Evolutionary conservation across 805 yeast species (phyloP), one percentile per base, ranked within the genome.

Genomic region (Millerozyma acaciae): DNA sequence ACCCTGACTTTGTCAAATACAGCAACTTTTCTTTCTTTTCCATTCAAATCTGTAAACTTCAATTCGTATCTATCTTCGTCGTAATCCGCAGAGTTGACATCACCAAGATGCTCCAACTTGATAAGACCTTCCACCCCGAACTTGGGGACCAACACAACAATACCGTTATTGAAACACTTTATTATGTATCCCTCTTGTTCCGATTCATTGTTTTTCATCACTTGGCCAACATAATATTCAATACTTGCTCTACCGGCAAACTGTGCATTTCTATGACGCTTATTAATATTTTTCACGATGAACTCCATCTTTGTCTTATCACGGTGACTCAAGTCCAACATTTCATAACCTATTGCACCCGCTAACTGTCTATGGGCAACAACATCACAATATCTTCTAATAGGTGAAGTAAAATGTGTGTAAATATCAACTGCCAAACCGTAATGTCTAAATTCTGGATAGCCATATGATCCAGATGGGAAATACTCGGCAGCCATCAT

Each of bases 401-500:
- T 93, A 7, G 99, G 99, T 2, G 97, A 88, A 2, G 99, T 93
- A 71, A 89, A 93, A 71, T 93, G 99, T 1, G 99, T 93, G 60
- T 93, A 93, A 28, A 93, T 93, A 47, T 89, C 97, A 33, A 90
- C 88, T 3, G 99, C 99, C 43, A 93, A 72, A 57, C 99, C 99
- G 59, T 93, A 93, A 70, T 93, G 99, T 42, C 82, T 78, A 68
- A 86, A 93, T 44, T 93, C 98, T 9, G 94, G 79, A 53, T 87
- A 86, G 7, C 95, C 84, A 51, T 72, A 86, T 10, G 84, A 78
- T 6, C 99, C 97, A 0, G 96, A 77, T 8, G 94, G 80, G 65
- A 93, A 93, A 55, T 93, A 93, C 55, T 90, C 97, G 2, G 99
- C 99, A 2, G 98, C 96, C 84, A 88, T 86, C 98, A 93, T 93